Base-by-base conservation (phyloP, 371 early-diverging fungal genomes). In the Zopfochytrium polystomum region DNA sequence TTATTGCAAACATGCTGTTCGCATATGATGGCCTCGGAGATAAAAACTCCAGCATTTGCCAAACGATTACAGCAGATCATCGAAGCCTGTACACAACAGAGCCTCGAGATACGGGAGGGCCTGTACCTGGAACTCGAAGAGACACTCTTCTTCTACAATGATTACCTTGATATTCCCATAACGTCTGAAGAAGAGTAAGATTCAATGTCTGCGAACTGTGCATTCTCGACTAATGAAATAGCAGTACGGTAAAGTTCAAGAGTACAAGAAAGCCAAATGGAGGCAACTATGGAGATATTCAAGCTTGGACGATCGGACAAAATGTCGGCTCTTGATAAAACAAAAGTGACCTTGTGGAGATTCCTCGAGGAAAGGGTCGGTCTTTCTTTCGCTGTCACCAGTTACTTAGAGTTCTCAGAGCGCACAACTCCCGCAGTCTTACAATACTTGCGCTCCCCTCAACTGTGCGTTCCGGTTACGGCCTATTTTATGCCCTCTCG, bases 121-220 rank as follows among this genome's bases (percentile, higher is more conserved):
- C 61, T 80, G 42, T 79, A 74, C 44, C 20, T 15, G 35, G 70
- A 75, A 42, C 45, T 80, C 54, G 81, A 80, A 48, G 68, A 57
- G 54, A 70, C 75, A 22, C 76, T 79, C 52, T 80, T 67, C 57
- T 80, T 79, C 60, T 76, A 70, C 56, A 79, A 76, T 43, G 77
- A 79, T 52, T 77, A 67, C 65, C 58, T 74, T 43, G 81, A 80
- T 63, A 67, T 77, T 5, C 79, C 81, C 4, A 78, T 80, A 55
- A 70, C 77, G 1, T 74, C 76, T 30, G 77, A 78, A 27, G 79
- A 80, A 60, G 79, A 80, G 76, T 75, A n/a, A n/a, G n/a, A n/a
- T n/a, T n/a, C n/a, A n/a, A n/a, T n/a, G n/a, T n/a, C n/a, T n/a
- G n/a, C n/a, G n/a, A n/a, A n/a, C n/a, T n/a, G n/a, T n/a, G n/a